Evolutionary conservation across 2,329 filamentous ascomycete species (phyloP), one percentile per base, ranked within the genome.

Genomic region (Aspergillus sp.): DNA sequence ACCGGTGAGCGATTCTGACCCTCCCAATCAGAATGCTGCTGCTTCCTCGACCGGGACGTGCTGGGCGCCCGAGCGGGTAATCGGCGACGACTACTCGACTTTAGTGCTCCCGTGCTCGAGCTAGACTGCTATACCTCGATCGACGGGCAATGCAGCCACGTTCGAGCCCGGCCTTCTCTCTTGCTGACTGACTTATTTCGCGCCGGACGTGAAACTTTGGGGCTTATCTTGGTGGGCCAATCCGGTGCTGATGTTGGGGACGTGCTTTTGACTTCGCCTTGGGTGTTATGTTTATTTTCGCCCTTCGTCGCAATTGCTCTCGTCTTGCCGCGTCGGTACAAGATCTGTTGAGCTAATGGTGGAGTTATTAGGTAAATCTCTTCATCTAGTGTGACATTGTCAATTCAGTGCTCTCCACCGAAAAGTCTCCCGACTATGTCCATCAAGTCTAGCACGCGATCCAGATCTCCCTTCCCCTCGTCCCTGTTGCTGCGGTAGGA

Each of bases 11-110:
- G 45, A 26, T 50, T 39, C 18, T 49, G 29, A n/a, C 46, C 32
- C n/a, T 29, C 47, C 16, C 54, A 26, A 49, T 51, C 54, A 46
- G 11, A 16, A 36, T 36, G 7, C 32, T 12, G 10, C 32, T 14
- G 12, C 11, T 1, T 14, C 14, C 32, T 36, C 32, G 32, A 36
- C 32, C 32, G 32, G 32, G 32, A 36, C 32, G 26, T 18, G 36
- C 46, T 54, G 45, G 51, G 56, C 42, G 56, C 62, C 56, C 54
- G 58, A 61, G 62, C 54, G 55, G 55, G 52, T 60, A 54, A 24
- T 52, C 54, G 56, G 58, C 58, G 54, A 22, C 26, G 26, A 29
- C 26, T 29, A 29, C 26, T 29, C 55, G 42, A 65, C 58, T 55
- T 12, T 60, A 54, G 54, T 49, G 56, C 56, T 24, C 22, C 52